Base-by-base conservation (phyloP, 257 asterid genomes). In the Forsythia suspensa region DNA sequence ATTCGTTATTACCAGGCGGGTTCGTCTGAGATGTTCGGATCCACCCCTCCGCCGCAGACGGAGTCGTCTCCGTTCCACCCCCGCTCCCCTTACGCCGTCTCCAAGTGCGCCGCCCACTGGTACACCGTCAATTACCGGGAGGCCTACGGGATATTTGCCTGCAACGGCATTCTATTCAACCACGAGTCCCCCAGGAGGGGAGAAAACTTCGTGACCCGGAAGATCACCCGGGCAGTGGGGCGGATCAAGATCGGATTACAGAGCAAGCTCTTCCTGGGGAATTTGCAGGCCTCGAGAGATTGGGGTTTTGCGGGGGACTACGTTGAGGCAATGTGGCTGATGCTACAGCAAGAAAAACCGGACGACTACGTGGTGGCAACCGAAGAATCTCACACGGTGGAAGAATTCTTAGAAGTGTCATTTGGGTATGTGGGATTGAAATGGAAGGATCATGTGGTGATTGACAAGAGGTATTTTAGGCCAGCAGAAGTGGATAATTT, bases 261-360 rank as follows among this genome's bases (percentile, higher is more conserved):
- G 87, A 92, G 88, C 90, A 96, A 92, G 92, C 89, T 96, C 0
- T 96, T 94, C 73, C 74, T 96, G 34, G 98, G 98, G 20, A 96
- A 96, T 46, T 41, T 92, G 75, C 97, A 94, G 80, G 97, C 99
- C 2, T 92, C 98, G 0, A 87, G 98, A 73, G 99, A 96, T 5
- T 96, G 99, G 99, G 97, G 99, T 0, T 96, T 94, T 67, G 97
- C 98, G 0, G 99, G 99, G 9, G 98, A 94, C 79, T 96, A 96
- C 42, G 99, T 96, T 42, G 99, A 96, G 86, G 97, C 99, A 15
- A 96, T 96, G 98, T 96, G 99, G 99, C 52, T 96, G 94, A 96
- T 94, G 99, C 90, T 96, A 65, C 99, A 96, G 84, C 97, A 94
- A 84, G 99, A 96, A 44, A 88, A 94, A 83, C 87, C 99, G 8